Base-by-base conservation (phyloP, 2,329 filamentous ascomycete genomes). In the Dothiorella sarmentorum region DNA sequence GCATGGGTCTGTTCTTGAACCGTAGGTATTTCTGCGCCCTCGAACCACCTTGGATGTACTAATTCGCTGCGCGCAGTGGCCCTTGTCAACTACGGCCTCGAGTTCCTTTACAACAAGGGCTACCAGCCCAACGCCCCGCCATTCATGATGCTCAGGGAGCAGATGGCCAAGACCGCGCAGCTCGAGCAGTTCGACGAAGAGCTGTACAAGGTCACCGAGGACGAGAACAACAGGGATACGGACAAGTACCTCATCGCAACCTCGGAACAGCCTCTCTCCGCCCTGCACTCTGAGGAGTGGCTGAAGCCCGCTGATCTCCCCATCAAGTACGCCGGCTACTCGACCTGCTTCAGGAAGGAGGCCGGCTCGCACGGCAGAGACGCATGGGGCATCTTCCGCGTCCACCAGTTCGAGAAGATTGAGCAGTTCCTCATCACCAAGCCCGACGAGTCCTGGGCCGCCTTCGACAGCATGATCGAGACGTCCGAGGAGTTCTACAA, bases 91-190 rank as follows among this genome's bases (percentile, higher is more conserved):
- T 99, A 97, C 71, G 93, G 92, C 56, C 80, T 97, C 47, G 88
- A 96, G 69, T 97, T 96, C 73, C 85, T 97, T 58, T 85, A 85
- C 73, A 80, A 84, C 67, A 89, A 87, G 74, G 91, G 89, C 59
- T 96, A 91, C 75, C 91, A 83, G 27, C 87, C 90, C 7, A 85
- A 93, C 64, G 68, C 70, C 60, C 70, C 93, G 1, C 92, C 92
- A 1, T 91, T 91, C 70, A 95, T 99, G 80, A 96, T 97, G 90
- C 83, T 93, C 63, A 89, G 90, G 74, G 90, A 96, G 52, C 88
- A 91, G 73, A 99, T 99, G 94, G 92, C 89, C 61, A 97, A 97
- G 81, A 99, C 94, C 0, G 94, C 94, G 2, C 94, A 99, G 76
- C 85, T 99, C 24, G 91, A 94, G 66, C 90, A 97, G 69, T 99